These are phyloP conservation scores for Leishmania amazonensis DNA, from an alignment of 208 protist genomes.

Conservation along the genomic window DNA sequence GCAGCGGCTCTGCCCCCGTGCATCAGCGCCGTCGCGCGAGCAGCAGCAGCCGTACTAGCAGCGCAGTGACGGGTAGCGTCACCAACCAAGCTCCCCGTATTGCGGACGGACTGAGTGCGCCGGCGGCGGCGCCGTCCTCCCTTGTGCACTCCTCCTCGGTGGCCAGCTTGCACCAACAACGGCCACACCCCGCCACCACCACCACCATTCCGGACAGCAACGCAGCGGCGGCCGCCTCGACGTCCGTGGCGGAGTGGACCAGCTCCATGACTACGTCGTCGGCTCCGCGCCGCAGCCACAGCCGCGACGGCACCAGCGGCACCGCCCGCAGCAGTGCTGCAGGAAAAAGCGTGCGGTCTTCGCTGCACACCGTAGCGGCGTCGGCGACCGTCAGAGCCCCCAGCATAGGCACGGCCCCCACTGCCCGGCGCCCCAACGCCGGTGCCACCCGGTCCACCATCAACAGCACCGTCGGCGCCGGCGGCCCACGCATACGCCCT, in stretches of 20 bases:
- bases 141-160: slow-evolving; percentile 8
- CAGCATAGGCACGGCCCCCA: no score
- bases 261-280: background rate
- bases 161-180: background rate
- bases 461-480: background rate
- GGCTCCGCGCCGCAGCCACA: slow-evolving; percentile 4
- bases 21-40: background rate
- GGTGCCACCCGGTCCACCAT: background rate
- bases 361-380: background rate
- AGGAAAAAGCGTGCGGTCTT: no score
- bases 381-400: background rate
- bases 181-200: background rate
- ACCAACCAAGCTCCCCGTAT: background rate
- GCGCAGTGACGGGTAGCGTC: background rate
- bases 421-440: background rate
- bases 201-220: background rate
- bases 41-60: background rate
- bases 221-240: background rate
- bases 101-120: background rate
- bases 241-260: background rate
- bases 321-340: background rate
- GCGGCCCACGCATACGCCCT: background rate
- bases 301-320: background rate
- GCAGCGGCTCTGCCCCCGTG: slow-evolving; percentile 8
- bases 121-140: background rate